phyloP scores from a whole-genome alignment of 164 flowering plant species.

The Sextonia rubra region DNA sequence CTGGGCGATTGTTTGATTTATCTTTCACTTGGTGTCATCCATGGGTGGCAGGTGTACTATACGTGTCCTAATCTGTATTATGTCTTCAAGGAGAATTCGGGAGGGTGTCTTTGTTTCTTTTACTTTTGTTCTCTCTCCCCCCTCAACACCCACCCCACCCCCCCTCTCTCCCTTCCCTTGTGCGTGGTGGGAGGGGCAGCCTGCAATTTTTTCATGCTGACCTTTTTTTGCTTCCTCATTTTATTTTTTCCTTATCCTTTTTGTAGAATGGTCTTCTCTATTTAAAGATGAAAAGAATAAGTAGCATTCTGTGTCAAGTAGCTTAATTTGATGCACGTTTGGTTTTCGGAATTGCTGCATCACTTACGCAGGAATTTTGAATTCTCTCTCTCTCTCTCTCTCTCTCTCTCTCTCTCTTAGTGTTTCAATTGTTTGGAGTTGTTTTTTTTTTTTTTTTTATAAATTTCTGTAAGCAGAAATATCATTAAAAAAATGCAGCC shows the following conservation, averaged over 20 bases:
- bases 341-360: too few relatives aligned
- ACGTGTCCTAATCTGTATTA: conserved; percentile 8
- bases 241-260: background rate
- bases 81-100: conserved; percentile 3
- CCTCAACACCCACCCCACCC: background rate
- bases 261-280: conserved; percentile 13
- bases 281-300: conserved; percentile 14
- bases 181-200: conserved; percentile 10
- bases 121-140: background rate
- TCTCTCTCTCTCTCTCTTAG: too few relatives aligned
- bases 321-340: too few relatives aligned
- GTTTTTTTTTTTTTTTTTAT: too few relatives aligned
- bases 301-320: background rate
- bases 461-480: too few relatives aligned
- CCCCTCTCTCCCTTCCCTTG: background rate
- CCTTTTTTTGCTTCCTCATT: background rate
- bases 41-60: conserved; percentile 12
- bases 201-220: conserved; percentile 11
- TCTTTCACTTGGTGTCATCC: conserved; percentile 10
- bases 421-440: too few relatives aligned
- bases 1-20: conserved; percentile 18
- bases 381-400: too few relatives aligned
- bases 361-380: too few relatives aligned
- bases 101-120: background rate
- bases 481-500: too few relatives aligned